Percentiles rank a stretch among this genome's conserved stretches.
These are phyloP conservation scores for Phoenix dactylifera DNA, from an alignment of 176 grass and related monocot species.

Conservation along the genomic window DNA sequence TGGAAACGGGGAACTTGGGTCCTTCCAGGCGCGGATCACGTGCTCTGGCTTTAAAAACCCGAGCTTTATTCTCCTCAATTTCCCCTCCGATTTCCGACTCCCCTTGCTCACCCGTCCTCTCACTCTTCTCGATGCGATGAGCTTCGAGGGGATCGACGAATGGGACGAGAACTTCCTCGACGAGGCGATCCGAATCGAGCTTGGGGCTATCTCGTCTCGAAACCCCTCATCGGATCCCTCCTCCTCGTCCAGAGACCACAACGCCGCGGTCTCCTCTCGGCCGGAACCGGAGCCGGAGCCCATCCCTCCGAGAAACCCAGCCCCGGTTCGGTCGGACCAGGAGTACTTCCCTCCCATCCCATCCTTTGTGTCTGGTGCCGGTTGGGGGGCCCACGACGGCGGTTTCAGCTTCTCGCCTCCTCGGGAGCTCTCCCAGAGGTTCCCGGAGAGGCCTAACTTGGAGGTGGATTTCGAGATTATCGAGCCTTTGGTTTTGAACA, in stretches of 20 bases:
- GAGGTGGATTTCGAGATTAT: not conserved
- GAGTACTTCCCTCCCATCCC: not conserved
- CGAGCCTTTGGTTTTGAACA: constrained; percentile 10
- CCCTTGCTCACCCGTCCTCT: too few relatives aligned
- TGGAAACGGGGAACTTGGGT: too few relatives aligned
- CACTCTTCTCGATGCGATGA: constrained; percentile 22
- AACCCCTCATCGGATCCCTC: constrained; percentile 26
- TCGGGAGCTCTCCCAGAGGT: constrained; percentile 39
- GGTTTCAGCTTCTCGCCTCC: constrained; percentile 41
- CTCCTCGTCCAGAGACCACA: constrained; percentile 1
- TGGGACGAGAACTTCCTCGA: constrained; percentile 37
- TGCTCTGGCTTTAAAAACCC: too few relatives aligned
- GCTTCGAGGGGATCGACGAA: constrained; percentile 17
- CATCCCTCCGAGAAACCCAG: not conserved
- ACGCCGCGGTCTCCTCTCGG: not conserved
- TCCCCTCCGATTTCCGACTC: too few relatives aligned
- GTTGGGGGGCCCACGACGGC: not conserved
- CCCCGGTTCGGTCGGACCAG: not conserved
- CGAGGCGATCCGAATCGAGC: constrained; percentile 3
- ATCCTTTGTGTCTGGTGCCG: not conserved
- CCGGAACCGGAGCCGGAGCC: not conserved
- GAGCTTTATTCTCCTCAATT: too few relatives aligned
- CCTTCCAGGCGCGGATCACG: too few relatives aligned
- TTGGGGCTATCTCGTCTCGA: constrained; percentile 23
- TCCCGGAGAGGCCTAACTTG: not conserved